Base-by-base conservation (phyloP, 148 eudicot genomes). In the Heliamphora exappendiculata region DNA sequence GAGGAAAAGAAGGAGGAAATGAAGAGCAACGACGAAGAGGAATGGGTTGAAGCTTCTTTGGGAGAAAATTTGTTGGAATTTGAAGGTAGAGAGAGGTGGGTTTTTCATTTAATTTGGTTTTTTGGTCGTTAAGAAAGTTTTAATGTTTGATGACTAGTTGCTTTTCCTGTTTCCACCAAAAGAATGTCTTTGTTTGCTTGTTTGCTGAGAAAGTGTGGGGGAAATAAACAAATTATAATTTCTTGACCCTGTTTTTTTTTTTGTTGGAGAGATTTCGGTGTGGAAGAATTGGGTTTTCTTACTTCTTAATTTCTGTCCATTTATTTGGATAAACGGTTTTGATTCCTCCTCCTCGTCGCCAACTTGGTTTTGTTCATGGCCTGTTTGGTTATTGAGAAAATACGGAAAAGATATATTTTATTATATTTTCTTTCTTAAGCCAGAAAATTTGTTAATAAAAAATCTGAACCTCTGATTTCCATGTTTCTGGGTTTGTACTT, bases 81-180 rank as follows among this genome's bases (percentile, higher is more conserved):
- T 59, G 83, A 83, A 67, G 69, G 28, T 2, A 83, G 80, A 79
- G 85, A 79, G 50, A 83, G 82, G 85, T 83, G 58, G 54, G 72
- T 70, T 76, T 50, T 24, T 12, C 29, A 2, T 45, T 44, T 28
- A 11, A 14, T 59, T 78, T 7, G 64, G 37, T 59, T 29, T 41
- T 42, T 44, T 60, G 50, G 14, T 41, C 9, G 26, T 6, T 28
- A 2, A 3, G 13, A 20, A 44, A 10, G 28, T 26, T 9, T 22
- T 17, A 4, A 28, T 16, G 2, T 70, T 77, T 31, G 57, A 24
- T 28, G 3, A 1, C 37, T 5, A 2, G 28, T 44, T 29, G 29
- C 14, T 20, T 44, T 19, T 60, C 22, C 14, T 68, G 16, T 69
- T 45, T 45, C 19, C 19, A 12, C 8, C 22, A 44, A 26, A 26